phyloP scores from a whole-genome alignment of 2,329 filamentous ascomycete genomes.

The Bipolaris bicolor region DNA sequence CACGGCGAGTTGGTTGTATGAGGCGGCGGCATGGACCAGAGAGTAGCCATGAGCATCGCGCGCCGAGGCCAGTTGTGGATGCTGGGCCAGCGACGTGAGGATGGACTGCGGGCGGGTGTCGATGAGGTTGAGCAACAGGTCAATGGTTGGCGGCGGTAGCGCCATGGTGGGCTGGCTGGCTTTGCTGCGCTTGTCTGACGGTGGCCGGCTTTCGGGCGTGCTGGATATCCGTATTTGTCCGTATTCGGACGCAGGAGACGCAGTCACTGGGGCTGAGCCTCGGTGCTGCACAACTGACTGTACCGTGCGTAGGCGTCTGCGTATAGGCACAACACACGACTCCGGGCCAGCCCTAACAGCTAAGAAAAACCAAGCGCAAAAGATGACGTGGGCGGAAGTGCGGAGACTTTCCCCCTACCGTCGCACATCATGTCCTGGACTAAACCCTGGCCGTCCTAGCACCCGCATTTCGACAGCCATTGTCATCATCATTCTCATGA shows the following conservation, averaged over 20 bases:
- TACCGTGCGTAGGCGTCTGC: neutral
- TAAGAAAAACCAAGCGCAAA: conserved; percentile 3
- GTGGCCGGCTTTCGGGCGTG: conserved; percentile 1
- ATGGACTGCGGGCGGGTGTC: conserved; percentile 80
- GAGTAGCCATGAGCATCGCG: conserved; percentile 96
- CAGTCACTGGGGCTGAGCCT: neutral
- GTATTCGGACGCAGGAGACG: neutral
- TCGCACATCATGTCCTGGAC: neutral
- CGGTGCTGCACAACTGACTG: neutral
- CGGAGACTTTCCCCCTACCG: conserved; percentile 4
- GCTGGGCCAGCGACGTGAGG: conserved; percentile 73
- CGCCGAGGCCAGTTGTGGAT: conserved; percentile 75
- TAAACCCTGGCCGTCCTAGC: neutral
- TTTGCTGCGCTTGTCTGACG: neutral
- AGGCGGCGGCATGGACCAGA: conserved; percentile 88
- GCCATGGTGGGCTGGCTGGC: conserved; percentile 26
- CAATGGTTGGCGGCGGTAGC: conserved; percentile 50
- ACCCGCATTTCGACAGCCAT: conserved; percentile 3
- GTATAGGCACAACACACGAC: conserved; percentile 6
- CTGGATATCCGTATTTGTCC: neutral
- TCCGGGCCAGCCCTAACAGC: neutral
- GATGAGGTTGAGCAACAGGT: conserved; percentile 63
- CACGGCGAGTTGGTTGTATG: conserved; percentile 85
- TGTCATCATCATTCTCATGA: neutral
- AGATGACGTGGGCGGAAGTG: conserved; percentile 24